Evolutionary conservation across 306 rosid genomes (phyloP).

Genomic region (Pterocarpus santalinus): DNA sequence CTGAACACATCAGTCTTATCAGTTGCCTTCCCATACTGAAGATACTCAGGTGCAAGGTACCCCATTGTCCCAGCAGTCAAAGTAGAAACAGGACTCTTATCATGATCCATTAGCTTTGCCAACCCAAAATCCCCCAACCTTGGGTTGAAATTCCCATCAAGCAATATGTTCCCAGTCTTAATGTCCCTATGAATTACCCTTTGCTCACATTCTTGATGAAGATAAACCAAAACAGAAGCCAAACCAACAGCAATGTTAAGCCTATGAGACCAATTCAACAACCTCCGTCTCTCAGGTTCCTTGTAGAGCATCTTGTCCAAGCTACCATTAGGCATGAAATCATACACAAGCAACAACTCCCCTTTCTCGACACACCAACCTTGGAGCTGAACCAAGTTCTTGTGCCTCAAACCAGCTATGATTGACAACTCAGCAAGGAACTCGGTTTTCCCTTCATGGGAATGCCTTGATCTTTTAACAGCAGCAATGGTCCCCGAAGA

Average conservation of each 20-base stretch:
- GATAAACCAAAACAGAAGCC: constrained; percentile 76
- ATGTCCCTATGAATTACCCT: constrained; percentile 82
- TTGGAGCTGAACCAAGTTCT: constrained; percentile 80
- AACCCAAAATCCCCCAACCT: constrained; percentile 83
- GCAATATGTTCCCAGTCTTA: constrained; percentile 74
- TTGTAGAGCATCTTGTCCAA: constrained; percentile 64
- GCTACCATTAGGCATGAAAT: constrained; percentile 75
- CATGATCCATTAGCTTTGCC: constrained; percentile 93
- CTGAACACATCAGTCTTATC: constrained; percentile 81
- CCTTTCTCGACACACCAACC: constrained; percentile 91
- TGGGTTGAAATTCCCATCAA: constrained; percentile 65
- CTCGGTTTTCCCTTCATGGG: constrained; percentile 47
- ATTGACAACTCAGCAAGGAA: constrained; percentile 48
- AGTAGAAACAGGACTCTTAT: constrained; percentile 82
- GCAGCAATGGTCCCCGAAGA: constrained; percentile 62
- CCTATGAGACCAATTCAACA: constrained; percentile 69
- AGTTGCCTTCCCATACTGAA: constrained; percentile 84
- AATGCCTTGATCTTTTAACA: constrained; percentile 51
- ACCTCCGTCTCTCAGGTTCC: constrained; percentile 45
- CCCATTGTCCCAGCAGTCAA: constrained; percentile 88
- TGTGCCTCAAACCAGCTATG: constrained; percentile 83
- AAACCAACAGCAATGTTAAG: constrained; percentile 71
- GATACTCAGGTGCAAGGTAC: constrained; percentile 86
- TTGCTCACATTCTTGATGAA: constrained; percentile 86
- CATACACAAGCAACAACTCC: constrained; percentile 81